Evolutionary conservation across 2,329 filamentous ascomycete genomes (phyloP).

Genomic region (Pseudogymnoascus sp.): DNA sequence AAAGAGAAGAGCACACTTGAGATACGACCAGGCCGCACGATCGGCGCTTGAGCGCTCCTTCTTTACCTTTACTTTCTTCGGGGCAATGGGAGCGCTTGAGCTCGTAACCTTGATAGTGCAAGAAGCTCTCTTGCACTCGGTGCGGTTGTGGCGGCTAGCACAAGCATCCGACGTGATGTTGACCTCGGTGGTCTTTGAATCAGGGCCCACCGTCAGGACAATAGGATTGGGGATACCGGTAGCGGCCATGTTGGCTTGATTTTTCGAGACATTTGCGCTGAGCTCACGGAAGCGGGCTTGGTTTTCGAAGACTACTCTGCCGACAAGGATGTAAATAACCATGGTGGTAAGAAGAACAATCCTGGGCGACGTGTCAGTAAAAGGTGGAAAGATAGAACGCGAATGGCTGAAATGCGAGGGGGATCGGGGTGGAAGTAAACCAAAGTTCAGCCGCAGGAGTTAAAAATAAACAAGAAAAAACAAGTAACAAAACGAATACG

Average conservation of each 20-base stretch:
- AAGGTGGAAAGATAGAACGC: conserved; percentile 11
- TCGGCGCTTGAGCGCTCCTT: conserved; percentile 32
- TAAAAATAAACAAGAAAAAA: neutral
- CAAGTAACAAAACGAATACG: neutral
- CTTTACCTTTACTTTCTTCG: conserved; percentile 6
- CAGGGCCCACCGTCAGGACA: neutral
- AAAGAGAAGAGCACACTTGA: conserved; percentile 64
- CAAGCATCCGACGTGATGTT: conserved; percentile 33
- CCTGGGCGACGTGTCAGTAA: conserved; percentile 32
- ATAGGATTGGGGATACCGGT: neutral
- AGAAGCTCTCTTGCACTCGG: conserved; percentile 35
- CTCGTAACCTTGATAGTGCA: conserved; percentile 13
- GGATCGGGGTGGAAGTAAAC: neutral
- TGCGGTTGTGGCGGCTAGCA: conserved; percentile 16
- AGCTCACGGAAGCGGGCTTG: conserved; percentile 49
- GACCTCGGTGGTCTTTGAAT: conserved; percentile 53
- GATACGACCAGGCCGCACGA: conserved; percentile 61
- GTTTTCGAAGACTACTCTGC: conserved; percentile 59
- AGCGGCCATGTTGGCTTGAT: neutral
- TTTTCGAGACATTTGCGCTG: conserved; percentile 27
- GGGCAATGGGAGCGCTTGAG: neutral
- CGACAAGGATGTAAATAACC: conserved; percentile 58
- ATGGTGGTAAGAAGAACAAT: conserved; percentile 53
- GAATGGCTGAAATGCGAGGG: neutral
- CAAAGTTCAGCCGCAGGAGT: neutral